Conservation (phyloP, 83 land plant species). For the Picea abies region DNA sequence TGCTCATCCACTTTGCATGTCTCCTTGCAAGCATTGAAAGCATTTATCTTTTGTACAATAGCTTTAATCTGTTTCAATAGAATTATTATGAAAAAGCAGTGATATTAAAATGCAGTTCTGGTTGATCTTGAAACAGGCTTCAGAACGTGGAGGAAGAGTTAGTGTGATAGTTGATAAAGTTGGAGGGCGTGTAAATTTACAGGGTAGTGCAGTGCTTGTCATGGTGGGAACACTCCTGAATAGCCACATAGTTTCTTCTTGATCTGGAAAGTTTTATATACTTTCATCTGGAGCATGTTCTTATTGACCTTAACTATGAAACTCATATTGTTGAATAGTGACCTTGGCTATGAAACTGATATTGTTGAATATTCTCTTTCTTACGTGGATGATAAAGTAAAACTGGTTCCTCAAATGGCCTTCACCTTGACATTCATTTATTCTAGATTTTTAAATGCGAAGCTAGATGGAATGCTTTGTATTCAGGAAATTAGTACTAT, state of each 20-base stretch:
- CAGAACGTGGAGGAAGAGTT: conserved; percentile 45
- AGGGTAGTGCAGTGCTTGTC: conserved; percentile 32
- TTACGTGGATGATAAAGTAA: too few species aligned
- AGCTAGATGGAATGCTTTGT: too few species aligned
- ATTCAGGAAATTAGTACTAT: too few species aligned
- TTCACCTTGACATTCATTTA: too few species aligned
- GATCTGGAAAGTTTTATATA: too few species aligned
- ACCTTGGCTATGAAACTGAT: too few species aligned
- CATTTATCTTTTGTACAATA: background rate
- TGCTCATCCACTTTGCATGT: background rate
- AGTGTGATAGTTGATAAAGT: conserved; percentile 23
- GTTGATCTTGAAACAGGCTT: conserved; percentile 25
- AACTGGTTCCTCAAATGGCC: too few species aligned
- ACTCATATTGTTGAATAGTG: too few species aligned
- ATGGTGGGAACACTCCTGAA: conserved; percentile 29
- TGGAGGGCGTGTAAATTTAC: conserved; percentile 27
- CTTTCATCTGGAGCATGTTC: too few species aligned
- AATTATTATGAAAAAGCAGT: background rate
- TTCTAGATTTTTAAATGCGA: too few species aligned
- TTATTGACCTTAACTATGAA: too few species aligned
- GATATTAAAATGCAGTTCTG: background rate
- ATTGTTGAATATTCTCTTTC: too few species aligned
- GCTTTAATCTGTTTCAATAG: background rate
- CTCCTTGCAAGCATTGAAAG: background rate
- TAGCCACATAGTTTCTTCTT: background rate